These are phyloP conservation scores for Venturia effusa DNA, from an alignment of 2,329 filamentous ascomycete species.

Conservation along the genomic window DNA sequence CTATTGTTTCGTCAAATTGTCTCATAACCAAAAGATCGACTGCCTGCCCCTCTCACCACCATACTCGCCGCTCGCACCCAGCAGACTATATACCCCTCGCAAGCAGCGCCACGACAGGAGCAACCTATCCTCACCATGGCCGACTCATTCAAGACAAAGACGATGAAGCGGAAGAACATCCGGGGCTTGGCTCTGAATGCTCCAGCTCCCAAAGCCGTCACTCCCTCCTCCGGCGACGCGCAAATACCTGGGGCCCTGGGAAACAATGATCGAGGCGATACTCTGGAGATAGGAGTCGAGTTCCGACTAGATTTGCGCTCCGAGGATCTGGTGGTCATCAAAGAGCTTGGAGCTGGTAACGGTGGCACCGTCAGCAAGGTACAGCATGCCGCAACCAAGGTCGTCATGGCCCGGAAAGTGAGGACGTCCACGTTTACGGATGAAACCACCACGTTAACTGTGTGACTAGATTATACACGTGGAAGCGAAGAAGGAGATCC, in stretches of 20 bases:
- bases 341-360: slow-evolving; percentile 91
- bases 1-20: not conserved
- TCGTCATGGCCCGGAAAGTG: slow-evolving; percentile 97
- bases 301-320: slow-evolving; percentile 87
- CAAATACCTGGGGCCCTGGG: slow-evolving; percentile 49
- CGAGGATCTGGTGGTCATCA: slow-evolving; percentile 85
- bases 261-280: slow-evolving; percentile 53
- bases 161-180: slow-evolving; percentile 98
- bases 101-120: not conserved
- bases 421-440: not conserved
- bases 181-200: slow-evolving; percentile 86
- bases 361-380: slow-evolving; percentile 98
- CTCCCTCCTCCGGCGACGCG: slow-evolving; percentile 61
- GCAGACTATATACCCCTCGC: not conserved
- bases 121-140: slow-evolving; percentile 32
- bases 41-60: not conserved
- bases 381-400: slow-evolving; percentile 85
- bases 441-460: not conserved
- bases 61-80: not conserved
- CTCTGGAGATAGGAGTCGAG: slow-evolving; percentile 91
- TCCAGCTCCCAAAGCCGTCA: slow-evolving; percentile 57
- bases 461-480: slow-evolving; percentile 77
- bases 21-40: not conserved
- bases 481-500: slow-evolving; percentile 93
- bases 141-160: slow-evolving; percentile 54